Conservation (phyloP, 371 early-diverging fungal species). For the Haplosporangium sp. region DNA sequence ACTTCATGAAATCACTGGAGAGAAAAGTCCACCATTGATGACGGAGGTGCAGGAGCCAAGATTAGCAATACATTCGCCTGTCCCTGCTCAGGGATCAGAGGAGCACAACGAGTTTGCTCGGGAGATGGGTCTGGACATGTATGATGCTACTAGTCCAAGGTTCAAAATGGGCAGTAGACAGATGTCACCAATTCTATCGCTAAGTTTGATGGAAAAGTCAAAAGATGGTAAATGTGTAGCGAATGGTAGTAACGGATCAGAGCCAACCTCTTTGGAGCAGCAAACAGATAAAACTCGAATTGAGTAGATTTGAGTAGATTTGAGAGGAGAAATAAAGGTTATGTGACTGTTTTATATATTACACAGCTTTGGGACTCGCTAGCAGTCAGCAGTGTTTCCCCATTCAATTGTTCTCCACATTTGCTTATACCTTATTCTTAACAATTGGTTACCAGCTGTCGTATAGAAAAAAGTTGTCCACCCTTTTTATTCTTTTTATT, state of each 20-base stretch:
- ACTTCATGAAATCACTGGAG: neutral
- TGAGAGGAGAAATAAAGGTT: too few relatives aligned
- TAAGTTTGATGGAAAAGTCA: constrained; percentile 23
- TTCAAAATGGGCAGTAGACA: neutral
- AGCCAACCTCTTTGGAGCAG: constrained; percentile 1
- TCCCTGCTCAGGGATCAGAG: neutral
- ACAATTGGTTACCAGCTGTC: too few relatives aligned
- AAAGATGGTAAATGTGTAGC: neutral
- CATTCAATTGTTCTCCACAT: too few relatives aligned
- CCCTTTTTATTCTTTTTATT: too few relatives aligned
- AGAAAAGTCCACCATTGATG: neutral
- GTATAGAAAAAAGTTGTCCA: too few relatives aligned
- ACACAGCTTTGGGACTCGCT: too few relatives aligned
- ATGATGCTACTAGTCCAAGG: constrained; percentile 1
- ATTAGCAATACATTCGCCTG: neutral
- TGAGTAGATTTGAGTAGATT: too few relatives aligned
- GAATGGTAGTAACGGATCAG: constrained; percentile 17
- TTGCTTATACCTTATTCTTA: too few relatives aligned
- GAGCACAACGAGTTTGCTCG: constrained; percentile 34
- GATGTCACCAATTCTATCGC: constrained; percentile 28
- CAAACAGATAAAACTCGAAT: neutral
- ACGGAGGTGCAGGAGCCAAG: neutral
- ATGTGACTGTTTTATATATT: too few relatives aligned
- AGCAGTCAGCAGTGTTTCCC: neutral
- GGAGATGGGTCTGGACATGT: constrained; percentile 44